Percentiles rank a stretch among this genome's conserved stretches.
These are phyloP conservation scores for Cryomyces minteri DNA, from an alignment of 495 filamentous ascomycete species.

Conservation along the genomic window DNA sequence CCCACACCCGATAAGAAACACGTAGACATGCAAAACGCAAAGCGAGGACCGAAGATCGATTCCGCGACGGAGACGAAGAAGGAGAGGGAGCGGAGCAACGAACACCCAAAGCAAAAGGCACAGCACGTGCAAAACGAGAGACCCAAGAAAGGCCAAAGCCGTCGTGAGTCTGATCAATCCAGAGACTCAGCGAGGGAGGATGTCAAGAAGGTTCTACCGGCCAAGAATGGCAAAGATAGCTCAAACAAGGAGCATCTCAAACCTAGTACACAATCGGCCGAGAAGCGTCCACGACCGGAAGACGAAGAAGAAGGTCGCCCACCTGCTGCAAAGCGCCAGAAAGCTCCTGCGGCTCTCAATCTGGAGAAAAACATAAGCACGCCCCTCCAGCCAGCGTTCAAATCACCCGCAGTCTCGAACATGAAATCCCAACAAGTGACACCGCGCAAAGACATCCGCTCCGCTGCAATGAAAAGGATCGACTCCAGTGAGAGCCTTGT, in stretches of 20 bases:
- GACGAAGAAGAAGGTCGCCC: slow-evolving; percentile 3
- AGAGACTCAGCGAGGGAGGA: neutral
- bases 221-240: slow-evolving; percentile 5
- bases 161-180: neutral
- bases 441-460: too few species aligned
- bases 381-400: too few species aligned
- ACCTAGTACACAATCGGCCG: neutral
- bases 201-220: too few species aligned
- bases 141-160: neutral
- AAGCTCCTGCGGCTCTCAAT: too few species aligned
- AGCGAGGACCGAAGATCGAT: too few species aligned
- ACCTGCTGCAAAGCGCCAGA: too few species aligned
- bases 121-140: neutral
- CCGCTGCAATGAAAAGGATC: too few species aligned
- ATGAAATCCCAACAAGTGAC: too few species aligned
- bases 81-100: neutral
- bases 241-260: neutral
- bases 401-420: too few species aligned
- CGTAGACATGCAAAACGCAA: neutral
- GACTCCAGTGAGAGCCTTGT: too few species aligned
- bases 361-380: too few species aligned
- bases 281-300: slow-evolving; percentile 7
- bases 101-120: neutral
- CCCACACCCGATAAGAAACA: neutral
- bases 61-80: neutral